Evolutionary conservation across 306 rosid species (phyloP).

Genomic region (Quercus alba): DNA sequence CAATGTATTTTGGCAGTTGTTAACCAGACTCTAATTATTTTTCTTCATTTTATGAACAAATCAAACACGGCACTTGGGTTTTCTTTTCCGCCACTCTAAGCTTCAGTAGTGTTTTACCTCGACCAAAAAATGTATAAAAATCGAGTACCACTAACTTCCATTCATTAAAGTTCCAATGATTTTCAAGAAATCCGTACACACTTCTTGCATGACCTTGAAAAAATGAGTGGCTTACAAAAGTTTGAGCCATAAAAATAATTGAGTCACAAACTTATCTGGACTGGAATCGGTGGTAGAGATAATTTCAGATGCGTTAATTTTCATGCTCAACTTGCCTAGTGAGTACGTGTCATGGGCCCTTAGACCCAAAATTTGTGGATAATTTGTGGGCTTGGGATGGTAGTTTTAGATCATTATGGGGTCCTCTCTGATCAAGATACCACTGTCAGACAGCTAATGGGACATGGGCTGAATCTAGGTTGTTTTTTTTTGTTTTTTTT

Average conservation of each 20-base stretch:
- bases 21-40: no score
- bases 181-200: background rate
- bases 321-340: background rate
- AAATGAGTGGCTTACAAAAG: slow-evolving; percentile 23
- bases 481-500: background rate
- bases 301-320: background rate
- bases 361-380: background rate
- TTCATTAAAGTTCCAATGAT: background rate
- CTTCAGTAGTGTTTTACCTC: background rate
- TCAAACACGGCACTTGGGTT: no score
- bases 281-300: background rate
- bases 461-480: background rate
- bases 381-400: background rate
- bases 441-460: background rate
- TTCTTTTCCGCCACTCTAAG: background rate
- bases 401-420: background rate
- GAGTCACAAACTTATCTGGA: background rate
- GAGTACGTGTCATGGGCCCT: background rate
- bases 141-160: background rate
- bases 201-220: slow-evolving; percentile 5
- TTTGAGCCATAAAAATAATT: background rate
- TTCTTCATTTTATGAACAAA: no score
- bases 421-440: background rate
- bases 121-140: background rate
- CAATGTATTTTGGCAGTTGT: no score